These are phyloP conservation scores for Yueomyces sp. DNA, from an alignment of 805 yeast species.

Conservation along the genomic window DNA sequence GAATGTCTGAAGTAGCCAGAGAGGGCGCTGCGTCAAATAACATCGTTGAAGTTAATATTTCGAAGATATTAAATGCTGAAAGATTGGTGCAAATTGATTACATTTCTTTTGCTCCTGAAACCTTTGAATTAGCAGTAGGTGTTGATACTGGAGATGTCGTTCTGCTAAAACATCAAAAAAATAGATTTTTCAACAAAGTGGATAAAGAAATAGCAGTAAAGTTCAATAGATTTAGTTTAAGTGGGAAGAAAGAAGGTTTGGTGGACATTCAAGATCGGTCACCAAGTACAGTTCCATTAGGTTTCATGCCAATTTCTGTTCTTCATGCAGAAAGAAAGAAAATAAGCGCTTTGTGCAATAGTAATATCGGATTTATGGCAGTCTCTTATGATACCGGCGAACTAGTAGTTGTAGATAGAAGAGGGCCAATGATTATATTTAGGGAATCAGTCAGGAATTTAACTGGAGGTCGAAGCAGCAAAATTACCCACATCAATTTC, in stretches of 20 bases:
- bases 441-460: slow-evolving; percentile 24
- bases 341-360: slow-evolving; percentile 51
- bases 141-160: slow-evolving; percentile 60
- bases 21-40: slow-evolving; percentile 52
- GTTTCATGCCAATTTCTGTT: slow-evolving; percentile 45
- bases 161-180: slow-evolving; percentile 55
- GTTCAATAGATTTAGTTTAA: slow-evolving; percentile 16
- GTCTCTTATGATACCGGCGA: slow-evolving; percentile 69
- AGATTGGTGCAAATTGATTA: slow-evolving; percentile 34
- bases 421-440: slow-evolving; percentile 62
- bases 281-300: slow-evolving; percentile 37
- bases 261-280: slow-evolving; percentile 44
- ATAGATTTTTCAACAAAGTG: slow-evolving; percentile 26
- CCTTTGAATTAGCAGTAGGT: slow-evolving; percentile 63
- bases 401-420: slow-evolving; percentile 58
- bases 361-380: slow-evolving; percentile 74
- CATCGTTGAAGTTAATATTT: slow-evolving; percentile 46
- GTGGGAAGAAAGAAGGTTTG: slow-evolving; percentile 12
- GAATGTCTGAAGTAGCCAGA: slow-evolving; percentile 74
- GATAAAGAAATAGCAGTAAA: slow-evolving; percentile 10
- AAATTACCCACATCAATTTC: slow-evolving; percentile 54
- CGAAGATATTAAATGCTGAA: slow-evolving; percentile 34
- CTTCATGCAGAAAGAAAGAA: slow-evolving; percentile 31
- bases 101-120: slow-evolving; percentile 66
- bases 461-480: slow-evolving; percentile 15